A percentile compares a stretch with the other conserved stretches of the same genome.
Evolutionary conservation across 768 basidiomycete genomes (phyloP).

Genomic region (Favolaschia claudopus): DNA sequence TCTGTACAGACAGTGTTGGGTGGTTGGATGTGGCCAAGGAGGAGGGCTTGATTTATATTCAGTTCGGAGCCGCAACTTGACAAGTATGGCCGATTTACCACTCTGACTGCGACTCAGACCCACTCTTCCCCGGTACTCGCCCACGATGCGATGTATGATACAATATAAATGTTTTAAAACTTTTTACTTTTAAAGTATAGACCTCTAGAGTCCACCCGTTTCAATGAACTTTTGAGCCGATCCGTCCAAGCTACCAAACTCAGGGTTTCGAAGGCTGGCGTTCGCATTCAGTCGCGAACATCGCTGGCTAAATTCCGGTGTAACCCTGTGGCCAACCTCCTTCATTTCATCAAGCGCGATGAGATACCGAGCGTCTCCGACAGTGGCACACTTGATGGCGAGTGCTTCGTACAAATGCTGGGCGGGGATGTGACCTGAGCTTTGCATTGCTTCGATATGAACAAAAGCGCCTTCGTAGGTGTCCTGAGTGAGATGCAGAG

Average conservation of each 20-base stretch:
- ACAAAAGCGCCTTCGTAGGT: slow-evolving; percentile 88
- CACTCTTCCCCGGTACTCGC: too few species aligned
- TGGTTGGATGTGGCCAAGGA: too few species aligned
- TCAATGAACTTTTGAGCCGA: slow-evolving; percentile 41
- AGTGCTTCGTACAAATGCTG: slow-evolving; percentile 64
- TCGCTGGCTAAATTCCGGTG: slow-evolving; percentile 16
- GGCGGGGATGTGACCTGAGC: slow-evolving; percentile 61
- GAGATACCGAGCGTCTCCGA: slow-evolving; percentile 66
- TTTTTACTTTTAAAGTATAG: neutral
- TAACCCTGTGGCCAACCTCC: slow-evolving; percentile 59
- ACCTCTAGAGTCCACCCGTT: slow-evolving; percentile 37
- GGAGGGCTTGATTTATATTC: too few species aligned
- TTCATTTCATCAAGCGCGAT: slow-evolving; percentile 77
- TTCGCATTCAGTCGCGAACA: neutral
- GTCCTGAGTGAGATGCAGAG: slow-evolving; percentile 72
- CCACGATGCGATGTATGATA: too few species aligned
- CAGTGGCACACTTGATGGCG: slow-evolving; percentile 60
- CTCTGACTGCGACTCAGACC: too few species aligned
- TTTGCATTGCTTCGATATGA: slow-evolving; percentile 90
- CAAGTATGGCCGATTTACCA: too few species aligned
- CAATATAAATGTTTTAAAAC: too few species aligned
- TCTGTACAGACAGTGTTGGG: neutral
- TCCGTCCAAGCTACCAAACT: slow-evolving; percentile 23
- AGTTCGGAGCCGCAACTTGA: too few species aligned
- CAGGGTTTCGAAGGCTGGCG: neutral